These are phyloP conservation scores for Raphidocelis subcapitata DNA, from an alignment of 139 green algal genomes.

Conservation along the genomic window DNA sequence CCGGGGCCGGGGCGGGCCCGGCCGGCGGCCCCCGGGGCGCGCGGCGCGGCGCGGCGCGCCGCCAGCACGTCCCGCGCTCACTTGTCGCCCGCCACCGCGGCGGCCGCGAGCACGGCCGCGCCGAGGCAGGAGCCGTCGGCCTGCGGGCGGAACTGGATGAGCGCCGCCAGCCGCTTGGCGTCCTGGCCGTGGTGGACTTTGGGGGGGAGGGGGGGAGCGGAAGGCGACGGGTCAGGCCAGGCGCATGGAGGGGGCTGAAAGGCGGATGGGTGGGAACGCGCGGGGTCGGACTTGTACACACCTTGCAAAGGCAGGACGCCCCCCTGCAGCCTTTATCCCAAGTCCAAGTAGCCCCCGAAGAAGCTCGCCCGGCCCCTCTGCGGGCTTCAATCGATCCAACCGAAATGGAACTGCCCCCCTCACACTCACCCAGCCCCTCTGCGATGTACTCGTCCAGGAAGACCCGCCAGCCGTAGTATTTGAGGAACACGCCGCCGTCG, in stretches of 20 bases:
- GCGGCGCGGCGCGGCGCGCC: too few relatives aligned
- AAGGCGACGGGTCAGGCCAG: neutral
- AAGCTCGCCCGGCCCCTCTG: too few relatives aligned
- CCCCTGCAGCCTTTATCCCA: neutral
- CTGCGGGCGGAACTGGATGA: conserved; percentile 22
- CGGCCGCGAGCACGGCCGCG: conserved; percentile 53
- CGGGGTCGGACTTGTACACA: too few relatives aligned
- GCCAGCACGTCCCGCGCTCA: too few relatives aligned
- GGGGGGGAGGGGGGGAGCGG: neutral
- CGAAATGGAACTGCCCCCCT: too few relatives aligned
- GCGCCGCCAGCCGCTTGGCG: conserved; percentile 3
- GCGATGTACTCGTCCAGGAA: conserved; percentile 23
- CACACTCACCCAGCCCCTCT: conserved; percentile 14
- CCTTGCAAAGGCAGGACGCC: neutral
- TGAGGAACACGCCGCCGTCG: conserved; percentile 60
- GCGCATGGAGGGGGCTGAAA: neutral
- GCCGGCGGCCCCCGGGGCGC: too few relatives aligned
- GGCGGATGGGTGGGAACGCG: too few relatives aligned
- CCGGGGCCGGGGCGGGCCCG: too few relatives aligned
- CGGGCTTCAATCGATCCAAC: too few relatives aligned
- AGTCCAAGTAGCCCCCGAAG: too few relatives aligned
- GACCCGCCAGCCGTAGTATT: conserved; percentile 45
- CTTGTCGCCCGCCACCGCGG: conserved; percentile 19
- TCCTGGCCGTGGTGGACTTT: neutral
- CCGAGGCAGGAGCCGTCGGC: conserved; percentile 54